Evolutionary conservation across 345 rosid species (phyloP).

Genomic region (Citrus trifoliata): DNA sequence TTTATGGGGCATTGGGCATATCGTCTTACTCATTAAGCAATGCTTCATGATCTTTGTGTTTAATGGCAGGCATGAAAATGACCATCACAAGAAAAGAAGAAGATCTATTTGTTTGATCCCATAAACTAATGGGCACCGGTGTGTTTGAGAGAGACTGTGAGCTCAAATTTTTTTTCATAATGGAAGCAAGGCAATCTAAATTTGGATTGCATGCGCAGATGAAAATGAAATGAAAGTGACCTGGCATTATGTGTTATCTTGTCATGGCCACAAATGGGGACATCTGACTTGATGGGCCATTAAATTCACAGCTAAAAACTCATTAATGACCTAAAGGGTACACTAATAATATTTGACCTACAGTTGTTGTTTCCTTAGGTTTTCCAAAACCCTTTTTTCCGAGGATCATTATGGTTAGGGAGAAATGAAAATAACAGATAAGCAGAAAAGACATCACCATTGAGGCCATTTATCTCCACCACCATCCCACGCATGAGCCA

Average conservation of each 20-base stretch:
- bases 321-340: background rate
- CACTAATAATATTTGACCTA: background rate
- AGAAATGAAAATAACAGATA: background rate
- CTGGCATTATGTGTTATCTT: background rate
- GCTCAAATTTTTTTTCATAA: too few relatives aligned
- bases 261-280: background rate
- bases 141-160: too few relatives aligned
- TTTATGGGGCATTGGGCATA: too few relatives aligned
- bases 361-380: background rate
- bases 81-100: background rate
- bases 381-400: background rate
- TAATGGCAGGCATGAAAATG: background rate
- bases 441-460: background rate
- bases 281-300: background rate
- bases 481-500: too few relatives aligned
- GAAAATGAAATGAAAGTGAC: constrained; percentile 3
- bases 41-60: background rate
- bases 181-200: background rate
- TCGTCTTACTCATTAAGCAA: too few relatives aligned
- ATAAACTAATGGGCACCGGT: too few relatives aligned
- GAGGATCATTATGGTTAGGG: background rate
- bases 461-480: background rate
- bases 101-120: background rate
- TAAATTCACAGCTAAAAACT: background rate
- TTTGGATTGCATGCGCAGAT: background rate